These are phyloP conservation scores for Corinectria fuckeliana DNA, from an alignment of 2,329 filamentous ascomycete genomes.

Conservation along the genomic window DNA sequence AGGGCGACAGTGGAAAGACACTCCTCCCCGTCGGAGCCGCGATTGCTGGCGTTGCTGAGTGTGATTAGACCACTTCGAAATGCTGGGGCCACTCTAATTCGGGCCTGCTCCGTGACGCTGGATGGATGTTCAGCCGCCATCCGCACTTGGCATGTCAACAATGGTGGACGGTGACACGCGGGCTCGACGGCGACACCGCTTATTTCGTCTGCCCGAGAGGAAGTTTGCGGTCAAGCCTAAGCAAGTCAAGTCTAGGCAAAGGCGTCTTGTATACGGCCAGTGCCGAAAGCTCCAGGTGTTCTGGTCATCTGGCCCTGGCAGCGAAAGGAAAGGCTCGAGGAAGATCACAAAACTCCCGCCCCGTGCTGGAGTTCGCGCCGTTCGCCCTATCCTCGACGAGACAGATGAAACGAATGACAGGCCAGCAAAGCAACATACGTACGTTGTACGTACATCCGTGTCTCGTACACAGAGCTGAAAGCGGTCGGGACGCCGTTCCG, in stretches of 20 bases:
- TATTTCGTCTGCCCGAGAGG: constrained; percentile 10
- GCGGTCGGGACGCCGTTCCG: constrained; percentile 24
- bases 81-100: constrained; percentile 38
- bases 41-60: constrained; percentile 16
- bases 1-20: constrained; percentile 28
- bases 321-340: neutral
- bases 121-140: constrained; percentile 25
- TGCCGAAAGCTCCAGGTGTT: too few relatives aligned
- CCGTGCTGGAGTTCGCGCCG: constrained; percentile 6
- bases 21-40: constrained; percentile 25
- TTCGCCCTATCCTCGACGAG: constrained; percentile 7
- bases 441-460: constrained; percentile 29
- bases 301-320: neutral
- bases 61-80: constrained; percentile 26
- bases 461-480: constrained; percentile 20
- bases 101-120: constrained; percentile 31
- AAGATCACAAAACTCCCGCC: constrained; percentile 2
- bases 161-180: constrained; percentile 13
- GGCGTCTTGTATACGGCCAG: neutral
- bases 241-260: neutral
- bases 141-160: constrained; percentile 27
- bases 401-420: constrained; percentile 35
- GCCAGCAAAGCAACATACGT: constrained; percentile 33
- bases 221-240: neutral
- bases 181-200: constrained; percentile 26